Evolutionary conservation across 1,284 basidiomycete species (phyloP).

Genomic region (Cryptococcus jaspeensis): DNA sequence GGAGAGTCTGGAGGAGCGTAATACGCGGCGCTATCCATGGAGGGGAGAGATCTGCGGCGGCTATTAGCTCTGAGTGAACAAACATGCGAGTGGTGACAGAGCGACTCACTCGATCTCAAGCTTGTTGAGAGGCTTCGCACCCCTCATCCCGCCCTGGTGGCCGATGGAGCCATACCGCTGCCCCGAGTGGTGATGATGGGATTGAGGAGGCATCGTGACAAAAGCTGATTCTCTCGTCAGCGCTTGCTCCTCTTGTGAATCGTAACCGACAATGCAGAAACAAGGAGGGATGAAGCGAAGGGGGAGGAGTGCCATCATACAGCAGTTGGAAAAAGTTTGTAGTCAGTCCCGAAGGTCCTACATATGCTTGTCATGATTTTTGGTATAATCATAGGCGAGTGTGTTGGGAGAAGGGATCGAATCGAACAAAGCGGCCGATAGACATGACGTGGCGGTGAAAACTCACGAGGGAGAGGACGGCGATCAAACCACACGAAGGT

Average conservation of each 20-base stretch:
- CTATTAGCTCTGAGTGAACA: neutral
- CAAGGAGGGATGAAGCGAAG: neutral
- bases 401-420: neutral
- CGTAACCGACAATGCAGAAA: neutral
- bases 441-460: neutral
- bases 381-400: slow-evolving; percentile 43
- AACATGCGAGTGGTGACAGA: neutral
- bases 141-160: neutral
- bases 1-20: slow-evolving; percentile 41
- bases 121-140: slow-evolving; percentile 21
- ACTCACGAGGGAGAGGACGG: neutral
- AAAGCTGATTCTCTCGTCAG: neutral
- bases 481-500: neutral
- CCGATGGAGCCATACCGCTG: neutral
- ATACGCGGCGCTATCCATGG: slow-evolving; percentile 34
- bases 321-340: slow-evolving; percentile 30
- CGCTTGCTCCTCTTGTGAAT: neutral
- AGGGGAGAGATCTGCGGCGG: slow-evolving; percentile 29
- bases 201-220: slow-evolving; percentile 23
- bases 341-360: slow-evolving; percentile 49
- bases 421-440: neutral
- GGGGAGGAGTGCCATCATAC: slow-evolving; percentile 33
- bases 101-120: slow-evolving; percentile 35
- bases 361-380: slow-evolving; percentile 51
- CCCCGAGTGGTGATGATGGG: slow-evolving; percentile 2